A percentile compares a stretch with the other conserved stretches of the same genome.
Conservation (phyloP, 305 asterid genomes). For the Withania somnifera region DNA sequence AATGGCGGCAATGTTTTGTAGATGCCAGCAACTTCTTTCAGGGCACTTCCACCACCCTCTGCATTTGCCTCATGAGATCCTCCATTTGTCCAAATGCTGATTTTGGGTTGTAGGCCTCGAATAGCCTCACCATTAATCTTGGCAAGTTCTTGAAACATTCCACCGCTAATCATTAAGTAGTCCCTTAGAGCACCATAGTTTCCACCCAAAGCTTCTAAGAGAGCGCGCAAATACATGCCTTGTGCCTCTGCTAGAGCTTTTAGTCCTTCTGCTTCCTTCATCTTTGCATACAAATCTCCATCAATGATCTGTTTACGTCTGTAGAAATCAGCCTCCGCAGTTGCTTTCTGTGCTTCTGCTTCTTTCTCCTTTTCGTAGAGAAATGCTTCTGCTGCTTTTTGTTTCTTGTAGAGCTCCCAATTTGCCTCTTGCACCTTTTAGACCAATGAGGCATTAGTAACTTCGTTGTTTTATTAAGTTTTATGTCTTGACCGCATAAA, state of each 20-base stretch:
- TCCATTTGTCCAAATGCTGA: conserved; percentile 35
- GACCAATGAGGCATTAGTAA: conserved; percentile 7
- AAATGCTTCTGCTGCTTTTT: conserved; percentile 32
- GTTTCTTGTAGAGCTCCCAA: conserved; percentile 39
- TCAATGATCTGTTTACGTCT: conserved; percentile 22
- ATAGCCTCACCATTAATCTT: conserved; percentile 33
- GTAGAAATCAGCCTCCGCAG: conserved; percentile 27
- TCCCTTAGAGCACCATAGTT: conserved; percentile 32
- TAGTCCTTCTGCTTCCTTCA: conserved; percentile 40
- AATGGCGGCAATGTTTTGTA: conserved; percentile 41
- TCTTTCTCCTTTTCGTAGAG: conserved; percentile 33
- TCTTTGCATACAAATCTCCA: conserved; percentile 26
- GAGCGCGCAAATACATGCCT: conserved; percentile 19
- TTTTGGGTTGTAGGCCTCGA: conserved; percentile 32
- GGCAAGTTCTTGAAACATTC: conserved; percentile 31
- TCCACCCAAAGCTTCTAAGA: conserved; percentile 25
- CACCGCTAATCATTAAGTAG: conserved; percentile 32
- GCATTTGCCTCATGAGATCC: not conserved
- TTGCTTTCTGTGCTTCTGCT: conserved; percentile 32
- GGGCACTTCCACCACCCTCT: conserved; percentile 11
- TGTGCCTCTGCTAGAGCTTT: conserved; percentile 36
- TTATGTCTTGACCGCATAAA: too few species aligned
- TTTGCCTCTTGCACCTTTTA: conserved; percentile 36
- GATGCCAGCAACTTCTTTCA: conserved; percentile 34
- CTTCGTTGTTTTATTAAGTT: not conserved